These are phyloP conservation scores for Lasiosphaeriaceae sp. DNA, from an alignment of 495 filamentous ascomycete species.

Conservation along the genomic window DNA sequence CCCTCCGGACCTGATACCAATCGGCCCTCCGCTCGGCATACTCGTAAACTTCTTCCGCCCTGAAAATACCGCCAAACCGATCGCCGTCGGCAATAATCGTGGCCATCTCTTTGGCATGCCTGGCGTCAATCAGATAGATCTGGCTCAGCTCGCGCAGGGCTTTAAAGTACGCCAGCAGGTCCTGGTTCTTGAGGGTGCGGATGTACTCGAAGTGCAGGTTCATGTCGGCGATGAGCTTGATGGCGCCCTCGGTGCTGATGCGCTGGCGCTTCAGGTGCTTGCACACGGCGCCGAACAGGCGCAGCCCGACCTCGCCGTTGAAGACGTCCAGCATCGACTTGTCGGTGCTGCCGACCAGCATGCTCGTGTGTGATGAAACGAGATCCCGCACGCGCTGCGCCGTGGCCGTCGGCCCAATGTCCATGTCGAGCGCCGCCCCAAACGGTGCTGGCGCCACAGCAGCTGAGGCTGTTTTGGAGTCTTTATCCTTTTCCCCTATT, in stretches of 20 bases:
- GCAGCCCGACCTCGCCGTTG: conserved; percentile 93
- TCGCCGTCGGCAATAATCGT: conserved; percentile 89
- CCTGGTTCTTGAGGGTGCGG: conserved; percentile 70
- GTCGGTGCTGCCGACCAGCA: conserved; percentile 90
- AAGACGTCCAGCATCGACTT: conserved; percentile 98
- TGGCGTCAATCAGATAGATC: conserved; percentile 87
- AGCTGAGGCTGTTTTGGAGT: not conserved
- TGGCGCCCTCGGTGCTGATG: conserved; percentile 81
- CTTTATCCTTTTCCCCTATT: conserved; percentile 4
- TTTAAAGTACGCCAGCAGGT: conserved; percentile 83
- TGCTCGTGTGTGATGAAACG: conserved; percentile 79
- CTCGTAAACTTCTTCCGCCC: conserved; percentile 95
- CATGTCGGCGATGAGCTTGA: conserved; percentile 94
- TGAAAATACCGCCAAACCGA: conserved; percentile 85
- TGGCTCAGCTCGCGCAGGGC: conserved; percentile 89
- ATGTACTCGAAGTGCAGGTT: conserved; percentile 89
- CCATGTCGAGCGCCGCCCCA: conserved; percentile 34
- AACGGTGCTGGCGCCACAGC: not conserved
- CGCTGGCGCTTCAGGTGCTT: conserved; percentile 97
- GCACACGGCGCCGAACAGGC: conserved; percentile 84
- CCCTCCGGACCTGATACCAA: conserved; percentile 81
- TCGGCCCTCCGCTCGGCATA: conserved; percentile 92
- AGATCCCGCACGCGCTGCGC: conserved; percentile 78
- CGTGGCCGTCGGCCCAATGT: conserved; percentile 78
- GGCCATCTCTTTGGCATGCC: conserved; percentile 91